phyloP scores from a whole-genome alignment of 352 stramenopile species.

The Pythium aristosporum region DNA sequence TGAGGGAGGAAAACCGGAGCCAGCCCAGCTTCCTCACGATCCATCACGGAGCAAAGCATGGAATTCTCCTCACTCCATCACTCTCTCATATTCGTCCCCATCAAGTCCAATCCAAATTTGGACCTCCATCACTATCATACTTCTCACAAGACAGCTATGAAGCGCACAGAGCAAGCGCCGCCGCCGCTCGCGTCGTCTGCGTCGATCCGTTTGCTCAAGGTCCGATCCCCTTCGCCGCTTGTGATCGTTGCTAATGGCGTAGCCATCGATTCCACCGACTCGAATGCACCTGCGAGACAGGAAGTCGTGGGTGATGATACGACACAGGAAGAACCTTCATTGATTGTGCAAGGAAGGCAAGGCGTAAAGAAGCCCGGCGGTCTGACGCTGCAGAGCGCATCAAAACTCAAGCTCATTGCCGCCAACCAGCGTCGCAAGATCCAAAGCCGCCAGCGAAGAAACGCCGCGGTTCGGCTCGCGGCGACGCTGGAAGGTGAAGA shows the following conservation, averaged over 20 bases:
- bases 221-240: not conserved
- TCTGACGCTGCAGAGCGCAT: slow-evolving; percentile 17
- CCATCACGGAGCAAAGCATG: not conserved
- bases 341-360: no score
- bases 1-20: not conserved
- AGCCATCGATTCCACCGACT: not conserved
- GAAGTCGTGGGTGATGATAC: not conserved
- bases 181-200: not conserved
- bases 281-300: not conserved
- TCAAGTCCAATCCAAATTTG: slow-evolving; percentile 5
- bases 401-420: slow-evolving; percentile 27
- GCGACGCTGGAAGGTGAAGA: slow-evolving; percentile 18
- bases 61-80: not conserved
- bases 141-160: not conserved
- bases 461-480: slow-evolving; percentile 4
- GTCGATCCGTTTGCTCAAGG: slow-evolving; percentile 10
- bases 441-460: slow-evolving; percentile 17
- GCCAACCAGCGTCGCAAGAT: slow-evolving; percentile 20
- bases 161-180: not conserved
- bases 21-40: not conserved
- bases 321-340: not conserved
- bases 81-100: not conserved
- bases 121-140: not conserved
- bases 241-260: not conserved
- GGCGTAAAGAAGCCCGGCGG: not conserved